Base-by-base conservation (phyloP, 148 eudicot species). In the Cornus kousa region DNA sequence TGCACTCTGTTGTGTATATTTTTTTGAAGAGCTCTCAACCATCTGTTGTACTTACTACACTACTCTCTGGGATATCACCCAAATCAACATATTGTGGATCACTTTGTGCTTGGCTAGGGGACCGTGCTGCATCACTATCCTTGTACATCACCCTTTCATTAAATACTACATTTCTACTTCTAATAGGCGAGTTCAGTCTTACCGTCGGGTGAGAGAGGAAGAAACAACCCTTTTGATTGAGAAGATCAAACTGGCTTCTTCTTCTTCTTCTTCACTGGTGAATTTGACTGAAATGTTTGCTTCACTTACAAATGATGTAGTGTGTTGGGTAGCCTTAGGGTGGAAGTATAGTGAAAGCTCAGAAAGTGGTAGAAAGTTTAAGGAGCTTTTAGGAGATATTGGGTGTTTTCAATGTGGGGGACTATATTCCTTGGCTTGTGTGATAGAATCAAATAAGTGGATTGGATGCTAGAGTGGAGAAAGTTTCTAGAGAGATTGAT, bases 371-470 rank as follows among this genome's bases (percentile, higher is more conserved):
- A 43, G 48, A 9, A 43, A 43, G 48, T 43, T 43, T 43, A 43
- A 9, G 72, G 35, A 43, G 14, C 59, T 71, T 20, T 11, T 71
- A n/a, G 48, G 31, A 31, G 74, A 71, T 14, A 14, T 20, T 22
- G 59, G 59, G 20, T 37, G 74, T 43, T 43, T 43, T 11, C 3
- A 71, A 73, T 73, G 23, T 73, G 12, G 75, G 16, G 39, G 75
- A 53, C 23, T 50, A 24, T 39, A 17, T 73, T 48, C 64, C 75
- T 2, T 73, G 75, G 75, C 65, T 73, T 24, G 32, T 13, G 13
- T 73, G 75, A 65, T 50, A 53, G 7, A 73, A 73, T 73, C 4
- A n/a, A 7, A 4, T 73, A 2, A 73, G 55, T 53, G 75, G 75
- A 0, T 22, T 5, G 32, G 33, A 73, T 73, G 75, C 33, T 48